Conservation (phyloP, 75 land plant species). For the Larix kaempferi region DNA sequence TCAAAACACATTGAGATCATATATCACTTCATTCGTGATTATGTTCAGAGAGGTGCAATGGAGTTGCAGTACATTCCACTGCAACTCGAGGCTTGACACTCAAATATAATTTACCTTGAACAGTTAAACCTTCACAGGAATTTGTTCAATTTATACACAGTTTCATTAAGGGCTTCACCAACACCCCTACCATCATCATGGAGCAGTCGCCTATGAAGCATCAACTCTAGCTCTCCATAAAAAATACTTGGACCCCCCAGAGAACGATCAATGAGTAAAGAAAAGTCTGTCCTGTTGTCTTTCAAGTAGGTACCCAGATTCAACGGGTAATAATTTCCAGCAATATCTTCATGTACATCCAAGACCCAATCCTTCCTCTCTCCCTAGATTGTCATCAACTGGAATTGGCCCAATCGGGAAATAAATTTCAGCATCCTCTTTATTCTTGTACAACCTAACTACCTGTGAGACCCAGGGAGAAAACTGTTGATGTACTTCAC, state of each 20-base stretch:
- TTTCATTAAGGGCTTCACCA: conserved; percentile 83
- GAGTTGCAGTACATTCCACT: too few species aligned
- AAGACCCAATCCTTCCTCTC: too few species aligned
- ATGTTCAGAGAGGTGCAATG: too few species aligned
- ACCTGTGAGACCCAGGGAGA: conserved; percentile 56
- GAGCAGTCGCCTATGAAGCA: conserved; percentile 90
- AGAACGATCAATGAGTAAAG: conserved; percentile 87
- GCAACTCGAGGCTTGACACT: conserved; percentile 12
- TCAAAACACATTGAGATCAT: too few species aligned
- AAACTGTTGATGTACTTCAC: conserved; percentile 34
- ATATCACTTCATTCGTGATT: too few species aligned
- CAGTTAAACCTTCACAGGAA: conserved; percentile 57
- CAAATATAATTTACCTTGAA: conserved; percentile 28
- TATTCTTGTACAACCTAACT: conserved; percentile 59
- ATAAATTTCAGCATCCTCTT: conserved; percentile 74
- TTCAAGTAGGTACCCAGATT: conserved; percentile 82
- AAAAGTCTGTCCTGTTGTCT: conserved; percentile 63
- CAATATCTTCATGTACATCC: too few species aligned
- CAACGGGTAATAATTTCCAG: too few species aligned
- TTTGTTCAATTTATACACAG: conserved; percentile 34
- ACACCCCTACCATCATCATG: conserved; percentile 84
- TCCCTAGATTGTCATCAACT: conserved; percentile 74
- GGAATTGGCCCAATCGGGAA: conserved; percentile 93
- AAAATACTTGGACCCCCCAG: conserved; percentile 77
- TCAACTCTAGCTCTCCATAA: conserved; percentile 86